phyloP scores from a whole-genome alignment of 2,329 filamentous ascomycete species.

The Microsporum audouinii region DNA sequence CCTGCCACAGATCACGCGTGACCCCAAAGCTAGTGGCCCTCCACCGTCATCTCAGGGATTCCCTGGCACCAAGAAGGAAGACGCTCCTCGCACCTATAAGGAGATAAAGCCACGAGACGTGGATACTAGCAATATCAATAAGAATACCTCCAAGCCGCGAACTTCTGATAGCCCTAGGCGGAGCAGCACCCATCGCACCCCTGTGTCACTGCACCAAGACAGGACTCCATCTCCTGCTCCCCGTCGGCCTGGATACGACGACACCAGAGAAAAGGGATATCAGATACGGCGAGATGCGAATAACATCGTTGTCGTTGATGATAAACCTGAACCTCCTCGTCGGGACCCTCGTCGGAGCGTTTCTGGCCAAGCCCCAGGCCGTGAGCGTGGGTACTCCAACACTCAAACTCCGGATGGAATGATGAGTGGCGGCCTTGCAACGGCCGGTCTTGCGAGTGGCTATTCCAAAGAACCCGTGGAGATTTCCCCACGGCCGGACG shows the following conservation, averaged over 20 bases:
- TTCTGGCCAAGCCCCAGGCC: not conserved
- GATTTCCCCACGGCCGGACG: constrained; percentile 8
- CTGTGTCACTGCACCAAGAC: constrained; percentile 39
- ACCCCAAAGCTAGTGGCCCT: not conserved
- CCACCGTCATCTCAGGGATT: not conserved
- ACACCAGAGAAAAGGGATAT: constrained; percentile 28
- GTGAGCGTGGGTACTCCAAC: not conserved
- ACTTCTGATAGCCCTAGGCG: constrained; percentile 28
- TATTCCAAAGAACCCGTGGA: constrained; percentile 21
- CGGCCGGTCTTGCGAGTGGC: constrained; percentile 26
- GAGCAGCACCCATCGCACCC: constrained; percentile 32
- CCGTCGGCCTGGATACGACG: constrained; percentile 36
- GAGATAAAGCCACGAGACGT: not conserved
- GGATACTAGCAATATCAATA: not conserved
- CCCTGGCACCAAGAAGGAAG: not conserved
- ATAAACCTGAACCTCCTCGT: not conserved
- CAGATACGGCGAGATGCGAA: constrained; percentile 6
- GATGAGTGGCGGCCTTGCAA: constrained; percentile 23
- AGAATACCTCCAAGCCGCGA: constrained; percentile 15
- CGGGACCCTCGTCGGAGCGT: constrained; percentile 1
- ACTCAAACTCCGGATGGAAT: not conserved
- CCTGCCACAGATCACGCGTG: constrained; percentile 16
- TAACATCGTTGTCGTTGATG: constrained; percentile 7
- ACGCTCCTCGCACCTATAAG: not conserved
- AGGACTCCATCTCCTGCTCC: constrained; percentile 29